phyloP scores from a whole-genome alignment of 23 red algal genomes.

The Gracilaria gracilis region DNA sequence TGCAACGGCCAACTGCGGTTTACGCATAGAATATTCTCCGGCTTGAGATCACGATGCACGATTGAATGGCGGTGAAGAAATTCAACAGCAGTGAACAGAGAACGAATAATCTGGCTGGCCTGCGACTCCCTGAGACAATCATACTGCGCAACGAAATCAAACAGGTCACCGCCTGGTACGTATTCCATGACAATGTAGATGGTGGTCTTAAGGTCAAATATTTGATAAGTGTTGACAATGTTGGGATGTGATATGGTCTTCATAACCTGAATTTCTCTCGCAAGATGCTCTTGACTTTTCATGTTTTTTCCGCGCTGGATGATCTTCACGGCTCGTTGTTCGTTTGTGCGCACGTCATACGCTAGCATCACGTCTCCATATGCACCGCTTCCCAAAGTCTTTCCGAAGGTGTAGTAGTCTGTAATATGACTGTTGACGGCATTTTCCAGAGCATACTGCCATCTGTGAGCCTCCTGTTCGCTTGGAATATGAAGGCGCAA shows the following conservation, averaged over 20 bases:
- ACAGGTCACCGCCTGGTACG: conserved; percentile 81
- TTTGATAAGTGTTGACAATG: conserved; percentile 83
- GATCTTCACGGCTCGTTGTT: conserved; percentile 84
- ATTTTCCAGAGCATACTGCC: conserved; percentile 61
- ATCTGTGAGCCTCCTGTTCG: conserved; percentile 39
- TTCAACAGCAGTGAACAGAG: conserved; percentile 74
- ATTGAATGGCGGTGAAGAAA: conserved; percentile 83
- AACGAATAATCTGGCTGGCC: conserved; percentile 61
- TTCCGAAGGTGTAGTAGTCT: conserved; percentile 74
- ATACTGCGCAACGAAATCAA: conserved; percentile 76
- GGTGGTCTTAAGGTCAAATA: conserved; percentile 73
- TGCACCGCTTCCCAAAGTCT: conserved; percentile 74
- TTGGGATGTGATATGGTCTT: conserved; percentile 70
- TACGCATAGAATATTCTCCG: conserved; percentile 87
- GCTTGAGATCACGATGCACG: conserved; percentile 92
- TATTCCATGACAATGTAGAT: conserved; percentile 91
- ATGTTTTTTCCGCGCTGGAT: conserved; percentile 65
- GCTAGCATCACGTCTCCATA: conserved; percentile 71
- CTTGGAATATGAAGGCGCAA: conserved; percentile 49
- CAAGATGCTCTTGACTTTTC: conserved; percentile 78
- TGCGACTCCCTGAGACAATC: conserved; percentile 70
- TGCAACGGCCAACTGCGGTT: conserved; percentile 74
- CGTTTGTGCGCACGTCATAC: conserved; percentile 59
- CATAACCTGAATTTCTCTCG: conserved; percentile 85
- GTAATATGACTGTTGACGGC: conserved; percentile 63